Evolutionary conservation across 768 basidiomycete genomes (phyloP), one percentile per base, ranked within the genome.

Genomic region (Tricholoma sp.): DNA sequence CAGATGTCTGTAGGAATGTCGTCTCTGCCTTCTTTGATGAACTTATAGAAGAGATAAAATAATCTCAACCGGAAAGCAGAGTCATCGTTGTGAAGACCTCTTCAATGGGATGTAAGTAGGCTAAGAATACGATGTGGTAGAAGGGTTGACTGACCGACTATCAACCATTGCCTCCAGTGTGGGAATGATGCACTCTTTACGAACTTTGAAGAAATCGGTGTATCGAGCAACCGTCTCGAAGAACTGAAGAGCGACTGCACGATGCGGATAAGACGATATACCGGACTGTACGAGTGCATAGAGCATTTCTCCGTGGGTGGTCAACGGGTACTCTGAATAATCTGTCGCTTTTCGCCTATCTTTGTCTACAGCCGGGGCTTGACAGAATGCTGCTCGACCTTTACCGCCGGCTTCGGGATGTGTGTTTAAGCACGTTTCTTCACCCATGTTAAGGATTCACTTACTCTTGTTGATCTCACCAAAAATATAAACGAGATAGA

Each of bases 191-290:
- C 86, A 91, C 55, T 92, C 89, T 63, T 88, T 91, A 59, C 93
- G 85, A 20, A 94, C 86, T 70, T 91, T 94, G 85, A 98, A 98
- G 70, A 99, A 98, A 64, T 98, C 97, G 34, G 85, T 82, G 67
- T 98, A 99, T 49, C 97, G 83, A n/a, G 91, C 82, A 10, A 81
- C 82, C 4, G 91, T 89, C 72, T 99, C 97, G 61, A 98, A 98
- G 70, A 91, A 94, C 66, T 96, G 94, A 70, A 95, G 78, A 7
- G 83, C 77, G 17, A 98, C 95, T 11, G 86, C 79, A 31, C 85
- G 84, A 71, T 95, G 89, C 6, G 92, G 94, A 72, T 87, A 94
- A 4, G 80, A 76, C 12, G 86, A 85, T 53, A 98, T 84, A 33
- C 89, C 85, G 20, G 91, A 91, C 63, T 89, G 83, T 41, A 97